Base-by-base conservation (phyloP, 441 rosid genomes). In the Flueggea neowawraea region DNA sequence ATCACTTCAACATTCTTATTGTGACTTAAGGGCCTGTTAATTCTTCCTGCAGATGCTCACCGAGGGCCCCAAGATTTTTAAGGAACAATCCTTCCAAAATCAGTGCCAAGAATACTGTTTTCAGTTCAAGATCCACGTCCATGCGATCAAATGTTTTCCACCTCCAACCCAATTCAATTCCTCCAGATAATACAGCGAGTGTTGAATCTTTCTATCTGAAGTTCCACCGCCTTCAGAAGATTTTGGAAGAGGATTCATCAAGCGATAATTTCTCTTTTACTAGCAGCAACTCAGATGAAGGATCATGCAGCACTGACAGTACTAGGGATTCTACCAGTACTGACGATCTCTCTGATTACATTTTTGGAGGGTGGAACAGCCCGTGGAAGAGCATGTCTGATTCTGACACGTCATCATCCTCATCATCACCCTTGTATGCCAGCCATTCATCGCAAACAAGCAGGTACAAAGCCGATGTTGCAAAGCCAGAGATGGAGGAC, bases 291-390 rank as follows among this genome's bases (percentile, higher is more conserved):
- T 91, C 97, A 1, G 96, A 94, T 59, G 90, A 94, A 69, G 87
- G 92, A 54, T 87, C 95, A 17, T 85, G 88, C 76, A 87, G 97
- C 74, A 90, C 97, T 8, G 95, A 90, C 31, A 89, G 96, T 80
- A 87, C 88, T 54, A 78, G 80, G 66, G 91, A 81, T 66, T 86
- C 92, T 10, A 57, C 81, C 16, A 75, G 94, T 68, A 69, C 77
- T 7, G 97, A 94, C 44, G 99, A 94, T 56, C 74, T 83, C n/a
- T 77, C 93, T 44, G 97, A 94, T 64, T 79, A 64, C 72, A 74
- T 80, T 60, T 84, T 81, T 58, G 93, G 96, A 53, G 82, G 82
- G 15, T 83, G 79, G 73, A 80, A 78, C 78, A 79, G 80, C 70
- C 60, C 85, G 0, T 73, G 81, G 78, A 76, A 82, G 74, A 77